Percentiles rank a stretch among this genome's conserved stretches.
These are phyloP conservation scores for Suhomyces kunorum DNA, from an alignment of 1,139 yeast genomes.

Conservation along the genomic window DNA sequence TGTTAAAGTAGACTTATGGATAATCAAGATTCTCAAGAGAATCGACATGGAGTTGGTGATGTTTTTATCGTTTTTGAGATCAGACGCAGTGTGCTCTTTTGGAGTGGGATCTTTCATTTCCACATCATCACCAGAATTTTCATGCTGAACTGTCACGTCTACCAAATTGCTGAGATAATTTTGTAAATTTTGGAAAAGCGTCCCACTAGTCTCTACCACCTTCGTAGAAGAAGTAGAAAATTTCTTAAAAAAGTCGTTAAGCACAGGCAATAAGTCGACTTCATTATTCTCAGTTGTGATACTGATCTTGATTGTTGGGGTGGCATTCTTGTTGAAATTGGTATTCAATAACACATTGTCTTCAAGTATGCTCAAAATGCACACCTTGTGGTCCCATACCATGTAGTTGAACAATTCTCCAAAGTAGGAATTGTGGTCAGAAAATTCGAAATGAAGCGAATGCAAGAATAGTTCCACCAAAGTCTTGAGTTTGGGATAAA, in stretches of 20 bases:
- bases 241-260: constrained; percentile 43
- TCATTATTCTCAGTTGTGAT: not conserved
- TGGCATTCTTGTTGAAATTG: not conserved
- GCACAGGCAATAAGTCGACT: constrained; percentile 28
- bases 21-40: constrained; percentile 57
- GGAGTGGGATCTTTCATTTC: not conserved
- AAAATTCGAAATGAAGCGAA: constrained; percentile 46
- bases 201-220: constrained; percentile 23
- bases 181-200: constrained; percentile 23
- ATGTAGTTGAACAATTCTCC: constrained; percentile 43
- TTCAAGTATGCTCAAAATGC: constrained; percentile 34
- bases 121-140: not conserved
- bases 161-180: constrained; percentile 17
- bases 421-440: constrained; percentile 36
- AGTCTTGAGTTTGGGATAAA: constrained; percentile 16
- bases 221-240: constrained; percentile 33
- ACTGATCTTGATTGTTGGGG: constrained; percentile 1
- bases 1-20: constrained; percentile 51
- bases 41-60: constrained; percentile 32
- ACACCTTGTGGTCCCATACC: constrained; percentile 32
- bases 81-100: not conserved
- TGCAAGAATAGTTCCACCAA: constrained; percentile 46
- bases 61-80: not conserved
- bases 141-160: not conserved
- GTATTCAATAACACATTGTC: constrained; percentile 26